Evolutionary conservation across 1,139 yeast genomes (phyloP), one percentile per base, ranked within the genome.

Genomic region (Geotrichum histeridarum): DNA sequence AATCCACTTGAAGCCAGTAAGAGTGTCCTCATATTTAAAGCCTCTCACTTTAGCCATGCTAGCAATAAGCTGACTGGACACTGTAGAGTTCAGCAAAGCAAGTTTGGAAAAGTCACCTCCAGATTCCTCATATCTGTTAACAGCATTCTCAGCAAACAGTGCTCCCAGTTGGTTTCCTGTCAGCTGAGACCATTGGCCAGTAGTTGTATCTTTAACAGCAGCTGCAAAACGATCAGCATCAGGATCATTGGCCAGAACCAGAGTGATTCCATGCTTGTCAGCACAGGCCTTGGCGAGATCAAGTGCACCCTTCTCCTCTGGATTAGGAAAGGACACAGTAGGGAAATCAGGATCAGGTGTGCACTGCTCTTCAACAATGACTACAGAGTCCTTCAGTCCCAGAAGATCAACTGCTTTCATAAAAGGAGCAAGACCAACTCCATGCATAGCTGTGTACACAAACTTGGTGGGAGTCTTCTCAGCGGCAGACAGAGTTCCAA

Each of bases 1-100:
- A 50, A 93, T 86, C 99, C 99, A 93, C 70, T 93, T 93, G 74
- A 93, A 93, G 1, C 99, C 98, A 0, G 98, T 93, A 53, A 93
- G 74, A 0, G 98, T 91, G 59, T 93, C 98, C 47, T 74, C 78
- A 69, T 77, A 86, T 48, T 80, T 74, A 66, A 86, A 84, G 0
- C 85, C 85, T 54, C 80, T 77, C 9, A 66, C 67, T 3, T 74
- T 67, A 0, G 96, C 94, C 83, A 91, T 81, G 2, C 82, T 73
- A n/a, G 74, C 71, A 55, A 90, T 75, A 70, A 90, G 78, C 64
- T 87, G 95, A 4, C 96, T 87, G 0, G 96, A 89, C 0, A 93
- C 98, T 0, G 98, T 90, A 0, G 98, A 90, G 65, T 86, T 89
- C 41, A 93, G 70, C 69, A 93, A 70, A 54, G 83, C 90, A 9